Evolutionary conservation across 805 yeast genomes (phyloP).

Genomic region (Candida methanosorbosa): DNA sequence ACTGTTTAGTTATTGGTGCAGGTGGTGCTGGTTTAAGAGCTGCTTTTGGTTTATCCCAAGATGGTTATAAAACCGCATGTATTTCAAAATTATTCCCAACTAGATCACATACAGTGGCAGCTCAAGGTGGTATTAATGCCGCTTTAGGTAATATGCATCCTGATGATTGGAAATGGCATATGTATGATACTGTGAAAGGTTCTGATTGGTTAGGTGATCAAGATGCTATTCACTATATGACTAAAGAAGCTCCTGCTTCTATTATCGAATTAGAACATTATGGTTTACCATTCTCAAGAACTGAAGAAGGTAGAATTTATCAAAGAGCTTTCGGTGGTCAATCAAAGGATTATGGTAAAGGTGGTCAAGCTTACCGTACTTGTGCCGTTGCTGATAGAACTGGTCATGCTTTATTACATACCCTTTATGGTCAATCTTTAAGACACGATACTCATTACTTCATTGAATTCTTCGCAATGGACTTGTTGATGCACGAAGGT

Average conservation of each 20-base stretch:
- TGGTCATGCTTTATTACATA: slow-evolving; percentile 94
- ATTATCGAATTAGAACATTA: slow-evolving; percentile 95
- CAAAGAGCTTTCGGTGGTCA: slow-evolving; percentile 99
- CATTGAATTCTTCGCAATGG: slow-evolving; percentile 95
- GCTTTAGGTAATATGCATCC: slow-evolving; percentile 98
- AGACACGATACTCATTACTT: slow-evolving; percentile 97
- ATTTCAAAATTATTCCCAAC: slow-evolving; percentile 95
- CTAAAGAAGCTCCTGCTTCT: slow-evolving; percentile 93
- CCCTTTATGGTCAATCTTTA: slow-evolving; percentile 92
- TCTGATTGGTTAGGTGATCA: slow-evolving; percentile 99
- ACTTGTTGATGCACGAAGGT: slow-evolving; percentile 89
- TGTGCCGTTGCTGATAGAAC: slow-evolving; percentile 99
- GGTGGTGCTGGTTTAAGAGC: slow-evolving; percentile 99
- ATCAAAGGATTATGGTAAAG: slow-evolving; percentile 89
- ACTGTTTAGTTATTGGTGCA: slow-evolving; percentile 96
- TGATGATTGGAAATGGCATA: slow-evolving; percentile 99
- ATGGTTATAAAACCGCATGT: slow-evolving; percentile 97
- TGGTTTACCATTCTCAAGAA: slow-evolving; percentile 98
- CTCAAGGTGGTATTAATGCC: slow-evolving; percentile 99
- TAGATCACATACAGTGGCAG: slow-evolving; percentile 97
- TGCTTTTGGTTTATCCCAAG: slow-evolving; percentile 94
- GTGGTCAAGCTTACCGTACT: slow-evolving; percentile 98
- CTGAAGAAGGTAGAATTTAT: slow-evolving; percentile 91
- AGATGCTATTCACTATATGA: slow-evolving; percentile 98
- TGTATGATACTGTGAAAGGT: slow-evolving; percentile 99